These are phyloP conservation scores for Mucor piriformis DNA, from an alignment of 371 early-diverging fungal species.

Conservation along the genomic window DNA sequence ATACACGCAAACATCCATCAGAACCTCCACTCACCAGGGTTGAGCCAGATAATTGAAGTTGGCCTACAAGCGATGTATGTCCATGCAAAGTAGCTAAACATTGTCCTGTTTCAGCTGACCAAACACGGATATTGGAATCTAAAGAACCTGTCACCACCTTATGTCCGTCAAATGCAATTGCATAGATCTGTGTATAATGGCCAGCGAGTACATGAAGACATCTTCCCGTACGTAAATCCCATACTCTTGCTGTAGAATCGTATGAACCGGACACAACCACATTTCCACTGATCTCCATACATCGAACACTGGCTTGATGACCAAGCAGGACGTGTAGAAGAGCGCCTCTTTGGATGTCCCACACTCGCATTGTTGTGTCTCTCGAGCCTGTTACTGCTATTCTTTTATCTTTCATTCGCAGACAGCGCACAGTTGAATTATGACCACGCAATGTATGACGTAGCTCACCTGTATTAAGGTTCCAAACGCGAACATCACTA, in stretches of 20 bases:
- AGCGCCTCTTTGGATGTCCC: conserved; percentile 75
- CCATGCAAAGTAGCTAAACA: conserved; percentile 70
- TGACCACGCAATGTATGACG: conserved; percentile 85
- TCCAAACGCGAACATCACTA: conserved; percentile 89
- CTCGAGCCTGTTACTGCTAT: conserved; percentile 88
- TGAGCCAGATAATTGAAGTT: conserved; percentile 73
- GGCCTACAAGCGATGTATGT: conserved; percentile 86
- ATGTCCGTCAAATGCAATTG: conserved; percentile 71
- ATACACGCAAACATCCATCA: conserved; percentile 82
- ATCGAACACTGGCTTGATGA: conserved; percentile 80
- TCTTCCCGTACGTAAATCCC: conserved; percentile 79
- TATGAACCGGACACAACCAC: conserved; percentile 88
- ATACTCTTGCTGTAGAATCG: conserved; percentile 87
- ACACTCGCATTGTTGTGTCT: conserved; percentile 85
- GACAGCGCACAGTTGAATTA: conserved; percentile 89
- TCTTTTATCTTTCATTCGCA: conserved; percentile 71
- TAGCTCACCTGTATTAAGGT: conserved; percentile 76
- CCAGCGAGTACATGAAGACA: conserved; percentile 72
- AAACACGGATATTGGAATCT: conserved; percentile 75
- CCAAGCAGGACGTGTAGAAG: conserved; percentile 67
- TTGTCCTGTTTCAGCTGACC: conserved; percentile 68
- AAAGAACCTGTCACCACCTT: conserved; percentile 77
- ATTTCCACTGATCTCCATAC: conserved; percentile 81
- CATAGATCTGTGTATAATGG: conserved; percentile 67
- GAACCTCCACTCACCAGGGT: conserved; percentile 85